A percentile compares a stretch with the other conserved stretches of the same genome.
These are phyloP conservation scores for Pseudonectria foliicola DNA, from an alignment of 2,329 filamentous ascomycete species.

Conservation along the genomic window DNA sequence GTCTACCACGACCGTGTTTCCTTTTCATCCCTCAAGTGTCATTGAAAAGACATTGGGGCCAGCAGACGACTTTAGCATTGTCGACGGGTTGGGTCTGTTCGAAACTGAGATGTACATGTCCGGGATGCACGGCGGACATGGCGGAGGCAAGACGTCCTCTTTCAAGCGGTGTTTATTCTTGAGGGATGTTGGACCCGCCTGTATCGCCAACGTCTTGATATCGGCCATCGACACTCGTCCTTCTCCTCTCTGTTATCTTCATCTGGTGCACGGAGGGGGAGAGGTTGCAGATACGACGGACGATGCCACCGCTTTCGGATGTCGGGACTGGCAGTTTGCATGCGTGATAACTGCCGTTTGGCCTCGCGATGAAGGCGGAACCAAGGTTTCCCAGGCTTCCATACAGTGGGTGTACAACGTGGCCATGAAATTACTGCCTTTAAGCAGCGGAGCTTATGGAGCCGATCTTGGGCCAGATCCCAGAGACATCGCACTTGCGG, in stretches of 20 bases:
- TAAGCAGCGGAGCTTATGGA: constrained; percentile 46
- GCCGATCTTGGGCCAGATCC: constrained; percentile 59
- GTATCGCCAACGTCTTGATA: constrained; percentile 32
- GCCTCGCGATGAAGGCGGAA: constrained; percentile 45
- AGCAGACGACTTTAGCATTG: constrained; percentile 23
- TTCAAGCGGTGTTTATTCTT: constrained; percentile 61
- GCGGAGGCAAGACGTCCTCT: constrained; percentile 50
- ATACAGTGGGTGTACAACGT: constrained; percentile 52
- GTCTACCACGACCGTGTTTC: constrained; percentile 20
- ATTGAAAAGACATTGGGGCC: constrained; percentile 32
- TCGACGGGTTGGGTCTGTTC: constrained; percentile 47
- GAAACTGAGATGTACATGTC: constrained; percentile 55
- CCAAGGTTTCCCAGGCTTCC: constrained; percentile 28
- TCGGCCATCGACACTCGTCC: constrained; percentile 41
- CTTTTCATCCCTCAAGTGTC: constrained; percentile 5
- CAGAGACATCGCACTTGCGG: constrained; percentile 44
- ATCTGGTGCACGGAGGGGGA: constrained; percentile 54
- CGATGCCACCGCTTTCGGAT: constrained; percentile 51
- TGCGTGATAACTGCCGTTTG: constrained; percentile 59
- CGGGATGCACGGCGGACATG: constrained; percentile 51
- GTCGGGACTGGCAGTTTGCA: constrained; percentile 56
- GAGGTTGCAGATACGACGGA: constrained; percentile 36
- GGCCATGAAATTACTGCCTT: constrained; percentile 37
- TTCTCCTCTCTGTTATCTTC: constrained; percentile 50
- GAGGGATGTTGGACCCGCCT: constrained; percentile 33